Evolutionary conservation across 2,329 filamentous ascomycete genomes (phyloP), one percentile per base, ranked within the genome.

Genomic region (Aspergillus arachidicola): DNA sequence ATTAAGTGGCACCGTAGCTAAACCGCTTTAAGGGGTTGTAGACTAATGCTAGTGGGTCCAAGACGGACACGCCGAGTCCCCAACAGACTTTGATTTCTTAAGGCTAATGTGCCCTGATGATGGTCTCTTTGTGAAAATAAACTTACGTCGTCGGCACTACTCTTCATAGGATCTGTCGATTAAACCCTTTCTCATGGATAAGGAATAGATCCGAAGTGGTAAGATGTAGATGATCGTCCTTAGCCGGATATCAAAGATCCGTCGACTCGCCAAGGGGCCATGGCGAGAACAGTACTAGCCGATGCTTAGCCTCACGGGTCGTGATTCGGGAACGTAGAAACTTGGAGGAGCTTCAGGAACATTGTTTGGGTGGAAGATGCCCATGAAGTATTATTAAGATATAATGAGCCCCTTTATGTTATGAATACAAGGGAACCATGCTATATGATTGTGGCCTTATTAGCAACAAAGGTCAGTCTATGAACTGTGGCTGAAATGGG

Each of bases 11-110:
- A 26, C 32, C 14, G 4, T 19, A 5, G 32, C 32, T 55, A 55
- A 55, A 21, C 32, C 12, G 6, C 23, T 54, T 36, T 36, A 6
- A 1, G 26, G 51, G 28, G 14, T 23, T 23, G 30, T 36, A 19
- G 51, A 5, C 30, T 12, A 26, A 19, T 11, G 2, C 14, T 14
- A n/a, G 45, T 38, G 43, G 30, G n/a, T 34, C 57, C 26, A 50
- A 32, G n/a, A 28, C 43, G n/a, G 50, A 38, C 28, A 58, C 30
- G 41, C 56, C 56, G 45, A 58, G 56, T 46, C 56, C 28, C 21
- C 51, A 55, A 38, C 51, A 55, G 34, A 16, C n/a, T 21, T 4
- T 38, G 26, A 23, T 6, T 26, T 19, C 6, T 23, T 38, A 3
- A 32, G 46, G 26, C 26, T 32, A 50, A 28, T 30, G 46, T 19